Conservation (phyloP, 1,284 basidiomycete species). For the Malassezia pachydermatis region DNA sequence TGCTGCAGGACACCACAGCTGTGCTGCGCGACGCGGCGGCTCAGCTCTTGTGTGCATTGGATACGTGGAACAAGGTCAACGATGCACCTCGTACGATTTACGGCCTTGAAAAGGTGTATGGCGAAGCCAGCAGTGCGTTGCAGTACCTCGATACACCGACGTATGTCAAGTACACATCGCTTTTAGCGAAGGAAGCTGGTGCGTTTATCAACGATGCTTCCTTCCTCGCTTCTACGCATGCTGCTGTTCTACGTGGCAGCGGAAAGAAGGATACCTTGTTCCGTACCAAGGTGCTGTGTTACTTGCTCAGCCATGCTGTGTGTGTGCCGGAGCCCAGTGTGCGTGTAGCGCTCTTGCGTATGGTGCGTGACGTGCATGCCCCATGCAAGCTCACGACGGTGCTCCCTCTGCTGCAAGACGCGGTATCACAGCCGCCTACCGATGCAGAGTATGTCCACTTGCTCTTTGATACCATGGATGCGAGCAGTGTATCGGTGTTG, state of each 20-base stretch:
- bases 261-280: conserved; percentile 58
- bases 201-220: conserved; percentile 58
- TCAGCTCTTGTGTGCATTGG: conserved; percentile 53
- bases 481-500: conserved; percentile 53
- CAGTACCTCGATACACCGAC: conserved; percentile 72
- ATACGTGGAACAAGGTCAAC: conserved; percentile 47
- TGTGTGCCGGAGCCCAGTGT: conserved; percentile 55
- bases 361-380: conserved; percentile 58
- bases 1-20: conserved; percentile 8
- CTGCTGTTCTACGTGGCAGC: conserved; percentile 53
- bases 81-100: conserved; percentile 59
- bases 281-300: conserved; percentile 66
- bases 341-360: conserved; percentile 57
- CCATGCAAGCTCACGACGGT: conserved; percentile 59
- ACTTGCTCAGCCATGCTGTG: conserved; percentile 68
- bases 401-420: conserved; percentile 53
- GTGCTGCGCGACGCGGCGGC: conserved; percentile 69
- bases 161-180: conserved; percentile 59
- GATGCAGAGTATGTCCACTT: conserved; percentile 51
- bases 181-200: conserved; percentile 49
- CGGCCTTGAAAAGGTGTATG: conserved; percentile 73
- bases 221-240: conserved; percentile 60
- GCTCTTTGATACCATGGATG: conserved; percentile 55
- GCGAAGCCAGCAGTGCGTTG: conserved; percentile 54
- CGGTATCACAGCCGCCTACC: conserved; percentile 47